Conservation (phyloP, 257 asterid species). For the Solanum infundibuliforme region DNA sequence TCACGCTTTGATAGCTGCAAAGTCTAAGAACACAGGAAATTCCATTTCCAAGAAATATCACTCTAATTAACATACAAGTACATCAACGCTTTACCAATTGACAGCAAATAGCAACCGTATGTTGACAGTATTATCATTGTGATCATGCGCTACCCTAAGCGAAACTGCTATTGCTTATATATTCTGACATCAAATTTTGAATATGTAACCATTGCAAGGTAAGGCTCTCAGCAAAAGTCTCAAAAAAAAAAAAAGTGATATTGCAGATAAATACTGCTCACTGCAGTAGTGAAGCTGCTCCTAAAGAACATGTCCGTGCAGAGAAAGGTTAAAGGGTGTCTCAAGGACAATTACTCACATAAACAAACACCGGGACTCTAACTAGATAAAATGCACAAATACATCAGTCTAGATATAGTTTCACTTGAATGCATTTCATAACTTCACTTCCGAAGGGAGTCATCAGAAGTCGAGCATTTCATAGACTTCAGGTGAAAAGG, state of each 20-base stretch:
- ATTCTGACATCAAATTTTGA: not conserved
- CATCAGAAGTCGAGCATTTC: not conserved
- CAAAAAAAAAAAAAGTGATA: not conserved
- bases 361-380: not conserved
- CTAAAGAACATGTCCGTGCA: not conserved
- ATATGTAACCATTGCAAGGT: not conserved
- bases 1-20: not conserved
- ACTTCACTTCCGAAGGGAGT: not conserved
- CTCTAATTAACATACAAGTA: not conserved
- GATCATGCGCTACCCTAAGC: not conserved
- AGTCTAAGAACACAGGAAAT: not conserved
- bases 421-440: not conserved
- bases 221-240: not conserved
- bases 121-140: not conserved
- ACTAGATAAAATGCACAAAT: not conserved
- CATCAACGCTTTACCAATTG: not conserved
- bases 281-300: not conserved
- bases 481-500: not conserved
- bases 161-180: not conserved
- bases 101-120: not conserved
- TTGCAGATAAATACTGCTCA: not conserved
- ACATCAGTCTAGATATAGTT: not conserved
- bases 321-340: not conserved
- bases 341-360: not conserved
- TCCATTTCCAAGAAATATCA: constrained; percentile 8